phyloP scores from a whole-genome alignment of 2,329 filamentous ascomycete genomes.

The Coniochaeta hoffmannii region DNA sequence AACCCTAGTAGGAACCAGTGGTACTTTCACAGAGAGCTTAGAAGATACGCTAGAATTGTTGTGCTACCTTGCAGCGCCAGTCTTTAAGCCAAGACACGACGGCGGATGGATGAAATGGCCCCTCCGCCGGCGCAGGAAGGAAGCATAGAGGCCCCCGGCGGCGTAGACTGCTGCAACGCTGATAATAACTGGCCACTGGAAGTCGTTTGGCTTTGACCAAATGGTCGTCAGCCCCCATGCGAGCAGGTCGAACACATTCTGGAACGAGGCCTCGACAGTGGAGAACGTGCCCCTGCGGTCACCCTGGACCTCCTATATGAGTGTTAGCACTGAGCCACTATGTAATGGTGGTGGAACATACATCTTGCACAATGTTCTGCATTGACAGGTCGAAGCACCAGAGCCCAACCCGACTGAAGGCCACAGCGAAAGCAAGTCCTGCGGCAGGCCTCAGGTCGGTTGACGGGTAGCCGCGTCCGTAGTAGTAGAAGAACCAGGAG shows the following conservation, averaged over 20 bases:
- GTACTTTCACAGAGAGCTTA: too few relatives aligned
- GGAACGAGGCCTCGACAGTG: constrained; percentile 56
- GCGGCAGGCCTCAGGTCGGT: neutral
- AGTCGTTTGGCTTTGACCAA: constrained; percentile 55
- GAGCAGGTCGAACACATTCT: constrained; percentile 63
- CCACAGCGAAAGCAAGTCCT: constrained; percentile 39
- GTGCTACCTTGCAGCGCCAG: too few relatives aligned
- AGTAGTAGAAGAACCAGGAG: constrained; percentile 33
- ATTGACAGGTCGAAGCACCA: constrained; percentile 55
- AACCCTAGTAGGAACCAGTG: too few relatives aligned
- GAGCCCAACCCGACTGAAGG: constrained; percentile 51
- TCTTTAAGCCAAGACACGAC: too few relatives aligned
- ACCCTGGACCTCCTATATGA: constrained; percentile 40
- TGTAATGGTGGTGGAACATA: constrained; percentile 22
- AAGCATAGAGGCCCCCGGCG: constrained; percentile 43
- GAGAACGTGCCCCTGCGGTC: constrained; percentile 60
- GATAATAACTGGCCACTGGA: constrained; percentile 54
- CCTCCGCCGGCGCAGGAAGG: constrained; percentile 47
- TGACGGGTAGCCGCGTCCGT: too few relatives aligned
- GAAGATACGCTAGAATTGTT: too few relatives aligned
- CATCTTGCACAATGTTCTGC: constrained; percentile 55
- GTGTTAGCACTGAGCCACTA: neutral
- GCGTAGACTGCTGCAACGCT: constrained; percentile 44
- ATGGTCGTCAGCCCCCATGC: constrained; percentile 60
- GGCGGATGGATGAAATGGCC: constrained; percentile 52